phyloP scores from a whole-genome alignment of 352 stramenopile species.

The Globisporangium abappressorium region DNA sequence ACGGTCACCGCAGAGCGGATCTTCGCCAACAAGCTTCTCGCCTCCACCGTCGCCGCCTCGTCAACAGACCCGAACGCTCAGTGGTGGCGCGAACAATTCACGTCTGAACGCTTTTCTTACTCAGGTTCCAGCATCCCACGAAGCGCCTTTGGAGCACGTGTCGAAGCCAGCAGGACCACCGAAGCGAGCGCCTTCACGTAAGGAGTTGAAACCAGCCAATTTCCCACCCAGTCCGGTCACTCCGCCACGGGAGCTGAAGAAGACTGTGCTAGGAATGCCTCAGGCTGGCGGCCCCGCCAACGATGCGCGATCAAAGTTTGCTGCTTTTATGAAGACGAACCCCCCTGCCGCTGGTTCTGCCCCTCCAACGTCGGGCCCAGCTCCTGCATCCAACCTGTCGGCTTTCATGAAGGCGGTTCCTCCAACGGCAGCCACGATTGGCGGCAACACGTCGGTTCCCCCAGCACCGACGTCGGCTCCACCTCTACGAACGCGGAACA shows the following conservation, averaged over 20 bases:
- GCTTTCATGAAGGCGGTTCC: conserved; percentile 32
- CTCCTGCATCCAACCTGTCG: conserved; percentile 22
- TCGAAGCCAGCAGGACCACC: conserved; percentile 53
- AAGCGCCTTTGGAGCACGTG: conserved; percentile 56
- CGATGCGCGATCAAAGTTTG: conserved; percentile 72
- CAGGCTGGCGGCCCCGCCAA: conserved; percentile 18
- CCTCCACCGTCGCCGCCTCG: conserved; percentile 19
- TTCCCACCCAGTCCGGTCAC: conserved; percentile 23
- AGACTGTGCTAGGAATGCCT: conserved; percentile 16
- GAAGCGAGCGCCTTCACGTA: conserved; percentile 44
- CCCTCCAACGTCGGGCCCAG: conserved; percentile 16
- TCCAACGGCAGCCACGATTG: conserved; percentile 14
- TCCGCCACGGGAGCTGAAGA: conserved; percentile 23
- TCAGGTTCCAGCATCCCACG: conserved; percentile 59
- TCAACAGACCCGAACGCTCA: conserved; percentile 41
- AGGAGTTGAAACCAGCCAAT: conserved; percentile 24
- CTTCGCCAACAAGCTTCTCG: conserved; percentile 17
- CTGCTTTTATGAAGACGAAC: conserved; percentile 78
- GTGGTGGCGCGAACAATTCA: conserved; percentile 45
- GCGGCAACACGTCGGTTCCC: conserved; percentile 8
- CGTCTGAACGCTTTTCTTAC: conserved; percentile 75
- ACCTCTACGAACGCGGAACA: conserved; percentile 21
- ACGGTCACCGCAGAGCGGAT: conserved; percentile 11
- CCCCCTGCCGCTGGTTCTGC: conserved; percentile 32
- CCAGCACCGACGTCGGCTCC: conserved; percentile 31